Base-by-base conservation (phyloP, 2,329 filamentous ascomycete genomes). In the Mycocentrospora acerina region DNA sequence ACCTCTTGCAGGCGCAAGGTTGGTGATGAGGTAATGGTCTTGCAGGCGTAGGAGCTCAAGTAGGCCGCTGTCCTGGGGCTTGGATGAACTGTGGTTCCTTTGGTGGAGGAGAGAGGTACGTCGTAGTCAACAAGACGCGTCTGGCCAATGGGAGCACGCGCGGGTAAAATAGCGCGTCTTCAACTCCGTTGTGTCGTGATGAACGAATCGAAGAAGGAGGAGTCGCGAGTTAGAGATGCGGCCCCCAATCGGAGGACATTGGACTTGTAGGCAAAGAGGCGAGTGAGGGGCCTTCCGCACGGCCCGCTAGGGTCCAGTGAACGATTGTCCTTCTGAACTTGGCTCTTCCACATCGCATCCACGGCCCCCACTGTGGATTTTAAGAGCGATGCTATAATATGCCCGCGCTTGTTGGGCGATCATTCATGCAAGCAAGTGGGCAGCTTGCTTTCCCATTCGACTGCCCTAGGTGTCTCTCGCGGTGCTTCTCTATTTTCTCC, bases 391-490 rank as follows among this genome's bases (percentile, higher is more conserved):
- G 19, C 19, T 22, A 22, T 9, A 22, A 22, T 22, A 22, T 22
- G 24, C 22, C 17, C 25, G 33, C 33, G 33, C 26, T 17, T 29
- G 31, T 24, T 27, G 26, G 42, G 50, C 43, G 51, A 52, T 50
- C 49, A 47, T 53, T 44, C 35, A 50, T 54, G 45, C 19, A 22
- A 9, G 19, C 5, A 22, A 22, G 38, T 34, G 25, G 38, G 33
- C 48, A 42, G 34, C 48, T 49, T 22, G 19, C 5, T 9, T 22
- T 9, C 43, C 37, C 46, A 57, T 59, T 56, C 53, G 55, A 46
- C 53, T 57, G 57, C 57, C 53, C 55, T 59, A 58, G 44, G 39
- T 42, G 27, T 12, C 25, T 38, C 40, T 39, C 37, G 40, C 19
- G 19, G 19, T 9, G 19, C 5, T 6, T 22, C 9, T 22, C 45